phyloP scores from a whole-genome alignment of 1,284 basidiomycete genomes.

The Rhodotorula glutinis region DNA sequence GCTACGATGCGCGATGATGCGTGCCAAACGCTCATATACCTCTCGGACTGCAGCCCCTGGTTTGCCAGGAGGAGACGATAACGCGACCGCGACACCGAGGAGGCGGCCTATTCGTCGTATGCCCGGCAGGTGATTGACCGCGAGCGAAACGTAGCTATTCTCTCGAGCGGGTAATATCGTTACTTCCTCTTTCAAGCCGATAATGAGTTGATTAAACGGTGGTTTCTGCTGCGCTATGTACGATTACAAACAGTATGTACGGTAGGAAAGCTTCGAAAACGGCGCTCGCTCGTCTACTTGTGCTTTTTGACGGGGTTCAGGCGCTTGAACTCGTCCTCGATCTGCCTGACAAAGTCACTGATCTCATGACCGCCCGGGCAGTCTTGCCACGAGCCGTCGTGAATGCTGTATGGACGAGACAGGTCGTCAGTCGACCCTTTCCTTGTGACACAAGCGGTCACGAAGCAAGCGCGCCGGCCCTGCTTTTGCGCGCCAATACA shows the following conservation, averaged over 20 bases:
- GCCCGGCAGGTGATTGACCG: background rate
- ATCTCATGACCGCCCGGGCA: conserved; percentile 33
- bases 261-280: background rate
- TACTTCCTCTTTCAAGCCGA: too few species aligned
- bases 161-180: too few species aligned
- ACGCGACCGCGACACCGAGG: background rate
- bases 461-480: background rate
- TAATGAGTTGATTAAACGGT: too few species aligned
- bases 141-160: too few species aligned
- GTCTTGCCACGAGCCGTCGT: conserved; percentile 31
- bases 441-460: too few species aligned
- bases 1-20: too few species aligned
- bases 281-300: too few species aligned
- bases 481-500: background rate
- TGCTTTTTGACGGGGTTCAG: conserved; percentile 3
- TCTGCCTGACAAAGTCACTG: conserved; percentile 23
- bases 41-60: background rate
- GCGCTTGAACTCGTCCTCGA: conserved; percentile 3
- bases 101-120: background rate
- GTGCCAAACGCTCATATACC: background rate
- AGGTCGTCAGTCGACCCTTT: too few species aligned
- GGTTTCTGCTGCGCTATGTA: background rate
- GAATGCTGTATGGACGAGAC: conserved; percentile 11
- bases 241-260: background rate
- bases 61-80: background rate